Evolutionary conservation across 2,329 filamentous ascomycete species (phyloP).

Genomic region (Penicillium oxalicum): DNA sequence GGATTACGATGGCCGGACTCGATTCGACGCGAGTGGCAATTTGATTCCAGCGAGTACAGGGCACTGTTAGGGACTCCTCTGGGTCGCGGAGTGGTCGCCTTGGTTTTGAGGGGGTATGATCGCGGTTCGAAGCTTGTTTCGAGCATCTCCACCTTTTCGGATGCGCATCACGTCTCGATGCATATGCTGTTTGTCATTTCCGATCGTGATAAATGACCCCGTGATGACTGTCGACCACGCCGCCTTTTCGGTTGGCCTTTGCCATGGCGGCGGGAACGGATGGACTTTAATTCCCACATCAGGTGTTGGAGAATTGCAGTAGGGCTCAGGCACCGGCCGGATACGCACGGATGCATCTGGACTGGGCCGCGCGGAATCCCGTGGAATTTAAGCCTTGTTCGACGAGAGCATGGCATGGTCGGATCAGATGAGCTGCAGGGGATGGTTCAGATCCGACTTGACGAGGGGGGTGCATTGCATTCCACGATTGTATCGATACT

Average conservation of each 20-base stretch:
- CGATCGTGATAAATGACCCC: neutral
- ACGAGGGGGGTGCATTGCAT: neutral
- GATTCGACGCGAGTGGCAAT: neutral
- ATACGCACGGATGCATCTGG: too few species aligned
- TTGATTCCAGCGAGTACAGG: slow-evolving; percentile 1
- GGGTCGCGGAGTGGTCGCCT: slow-evolving; percentile 1
- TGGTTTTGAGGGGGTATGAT: slow-evolving; percentile 4
- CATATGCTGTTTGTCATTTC: neutral
- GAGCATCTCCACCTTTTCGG: neutral
- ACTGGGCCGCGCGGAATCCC: too few species aligned
- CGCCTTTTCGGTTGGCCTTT: neutral
- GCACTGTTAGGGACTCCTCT: slow-evolving; percentile 4
- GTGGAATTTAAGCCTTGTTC: neutral
- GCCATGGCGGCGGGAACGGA: too few species aligned
- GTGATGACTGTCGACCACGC: neutral
- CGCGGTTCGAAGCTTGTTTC: slow-evolving; percentile 3
- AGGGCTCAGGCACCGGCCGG: too few species aligned
- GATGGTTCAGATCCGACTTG: neutral
- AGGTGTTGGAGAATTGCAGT: too few species aligned
- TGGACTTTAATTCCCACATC: too few species aligned
- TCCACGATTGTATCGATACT: too few species aligned
- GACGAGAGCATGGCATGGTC: neutral
- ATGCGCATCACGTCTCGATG: neutral
- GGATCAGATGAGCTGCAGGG: neutral
- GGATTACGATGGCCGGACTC: neutral